phyloP scores from a whole-genome alignment of 495 filamentous ascomycete species.

The Penicillium lagena region DNA sequence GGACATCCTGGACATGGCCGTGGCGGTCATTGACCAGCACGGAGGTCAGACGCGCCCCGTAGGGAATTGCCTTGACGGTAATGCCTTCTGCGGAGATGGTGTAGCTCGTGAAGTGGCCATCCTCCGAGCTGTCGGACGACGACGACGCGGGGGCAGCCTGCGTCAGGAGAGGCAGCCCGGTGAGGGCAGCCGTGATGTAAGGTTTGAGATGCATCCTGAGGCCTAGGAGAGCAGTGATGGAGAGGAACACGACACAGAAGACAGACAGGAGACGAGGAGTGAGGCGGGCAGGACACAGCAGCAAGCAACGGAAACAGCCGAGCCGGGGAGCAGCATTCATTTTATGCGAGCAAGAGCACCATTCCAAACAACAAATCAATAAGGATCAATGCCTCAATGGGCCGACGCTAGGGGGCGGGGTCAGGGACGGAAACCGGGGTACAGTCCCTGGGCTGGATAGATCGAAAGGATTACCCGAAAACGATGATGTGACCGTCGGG shows the following conservation, averaged over 20 bases:
- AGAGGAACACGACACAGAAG: constrained; percentile 28
- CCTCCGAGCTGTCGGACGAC: neutral
- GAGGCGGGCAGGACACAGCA: constrained; percentile 27
- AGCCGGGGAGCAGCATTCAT: constrained; percentile 15
- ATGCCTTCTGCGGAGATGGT: constrained; percentile 68
- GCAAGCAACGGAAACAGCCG: constrained; percentile 18
- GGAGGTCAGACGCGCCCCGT: constrained; percentile 72
- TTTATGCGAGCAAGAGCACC: constrained; percentile 14
- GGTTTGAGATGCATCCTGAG: constrained; percentile 37
- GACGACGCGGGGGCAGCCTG: constrained; percentile 7
- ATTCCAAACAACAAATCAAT: constrained; percentile 6
- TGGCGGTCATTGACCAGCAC: constrained; percentile 66
- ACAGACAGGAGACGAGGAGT: constrained; percentile 20
- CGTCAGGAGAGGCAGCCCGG: constrained; percentile 27
- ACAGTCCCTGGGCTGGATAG: no score
- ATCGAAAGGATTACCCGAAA: no score
- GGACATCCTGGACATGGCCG: constrained; percentile 59
- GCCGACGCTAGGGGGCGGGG: constrained; percentile 22
- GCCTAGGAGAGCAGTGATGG: constrained; percentile 19
- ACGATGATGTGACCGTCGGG: no score
- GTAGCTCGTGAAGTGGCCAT: constrained; percentile 52
- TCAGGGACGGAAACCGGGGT: constrained; percentile 11
- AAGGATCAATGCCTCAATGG: constrained; percentile 15
- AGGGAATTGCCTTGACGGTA: constrained; percentile 66
- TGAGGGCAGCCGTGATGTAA: constrained; percentile 28